A percentile compares a stretch with the other conserved stretches of the same genome.
These are phyloP conservation scores for Mesembryanthemum crystallinum DNA, from an alignment of 148 eudicot genomes.

Conservation along the genomic window DNA sequence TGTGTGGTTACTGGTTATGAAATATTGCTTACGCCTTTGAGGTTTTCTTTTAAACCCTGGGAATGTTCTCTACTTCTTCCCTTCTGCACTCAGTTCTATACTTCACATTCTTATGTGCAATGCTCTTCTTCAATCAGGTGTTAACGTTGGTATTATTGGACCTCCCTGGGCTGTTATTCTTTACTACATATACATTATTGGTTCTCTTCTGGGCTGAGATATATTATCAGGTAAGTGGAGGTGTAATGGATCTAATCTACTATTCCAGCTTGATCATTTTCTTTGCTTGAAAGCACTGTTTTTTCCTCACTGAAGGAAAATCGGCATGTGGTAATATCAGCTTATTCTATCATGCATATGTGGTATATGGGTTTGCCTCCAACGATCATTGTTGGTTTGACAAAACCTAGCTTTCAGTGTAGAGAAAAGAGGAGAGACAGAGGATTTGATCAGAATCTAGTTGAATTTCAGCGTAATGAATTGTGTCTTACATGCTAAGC, in stretches of 20 bases:
- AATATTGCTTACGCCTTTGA: too few species aligned
- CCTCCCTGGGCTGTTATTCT: slow-evolving; percentile 85
- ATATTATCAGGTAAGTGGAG: slow-evolving; percentile 66
- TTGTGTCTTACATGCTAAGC: too few species aligned
- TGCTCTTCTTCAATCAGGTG: slow-evolving; percentile 48
- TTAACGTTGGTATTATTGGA: slow-evolving; percentile 55
- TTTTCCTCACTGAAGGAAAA: too few species aligned
- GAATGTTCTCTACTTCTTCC: background rate
- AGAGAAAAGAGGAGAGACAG: too few species aligned
- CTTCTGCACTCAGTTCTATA: background rate
- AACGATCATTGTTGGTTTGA: too few species aligned
- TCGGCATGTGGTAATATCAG: background rate
- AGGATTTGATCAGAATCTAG: too few species aligned
- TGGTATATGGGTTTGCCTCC: background rate
- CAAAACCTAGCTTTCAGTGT: too few species aligned
- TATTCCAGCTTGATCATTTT: slow-evolving; percentile 2
- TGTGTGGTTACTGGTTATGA: background rate
- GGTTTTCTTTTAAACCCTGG: too few species aligned
- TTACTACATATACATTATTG: slow-evolving; percentile 87
- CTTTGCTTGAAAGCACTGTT: slow-evolving; percentile 1
- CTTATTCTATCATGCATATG: background rate
- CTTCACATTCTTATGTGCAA: slow-evolving; percentile 12
- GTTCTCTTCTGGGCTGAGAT: slow-evolving; percentile 99
- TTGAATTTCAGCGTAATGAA: too few species aligned
- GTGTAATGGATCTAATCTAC: background rate